Evolutionary conservation across 2,329 filamentous ascomycete genomes (phyloP).

Genomic region (Huntiella omanensis): DNA sequence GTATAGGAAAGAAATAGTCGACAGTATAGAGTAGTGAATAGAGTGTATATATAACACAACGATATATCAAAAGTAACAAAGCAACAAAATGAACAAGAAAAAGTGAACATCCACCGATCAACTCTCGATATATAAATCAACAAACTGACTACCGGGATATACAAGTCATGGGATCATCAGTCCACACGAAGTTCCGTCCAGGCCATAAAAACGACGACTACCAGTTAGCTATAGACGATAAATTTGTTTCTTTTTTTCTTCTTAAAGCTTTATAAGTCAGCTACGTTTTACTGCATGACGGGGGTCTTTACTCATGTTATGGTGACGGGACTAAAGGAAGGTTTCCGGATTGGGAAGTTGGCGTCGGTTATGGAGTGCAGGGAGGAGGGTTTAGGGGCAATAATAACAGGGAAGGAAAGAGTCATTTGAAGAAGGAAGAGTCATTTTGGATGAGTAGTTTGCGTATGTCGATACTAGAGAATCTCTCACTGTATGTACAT

Average conservation of each 20-base stretch:
- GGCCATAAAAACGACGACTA: neutral
- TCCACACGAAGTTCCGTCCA: neutral
- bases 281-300: too few relatives aligned
- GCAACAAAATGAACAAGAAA: neutral
- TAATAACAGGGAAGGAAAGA: too few relatives aligned
- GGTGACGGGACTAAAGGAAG: conserved; percentile 1
- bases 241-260: too few relatives aligned
- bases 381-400: neutral
- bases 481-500: too few relatives aligned
- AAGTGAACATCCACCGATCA: neutral
- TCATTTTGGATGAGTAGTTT: too few relatives aligned
- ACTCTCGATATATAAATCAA: conserved; percentile 1
- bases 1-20: neutral
- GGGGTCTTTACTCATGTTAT: too few relatives aligned
- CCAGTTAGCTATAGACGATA: too few relatives aligned
- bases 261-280: too few relatives aligned
- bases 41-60: neutral
- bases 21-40: neutral
- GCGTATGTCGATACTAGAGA: too few relatives aligned
- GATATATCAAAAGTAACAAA: neutral
- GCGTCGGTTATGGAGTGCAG: neutral
- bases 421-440: too few relatives aligned
- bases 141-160: neutral
- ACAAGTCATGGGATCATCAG: too few relatives aligned
- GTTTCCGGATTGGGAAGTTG: neutral